These are phyloP conservation scores for Saccharum spontaneum DNA, from an alignment of 176 grass and related monocot genomes.

Conservation along the genomic window DNA sequence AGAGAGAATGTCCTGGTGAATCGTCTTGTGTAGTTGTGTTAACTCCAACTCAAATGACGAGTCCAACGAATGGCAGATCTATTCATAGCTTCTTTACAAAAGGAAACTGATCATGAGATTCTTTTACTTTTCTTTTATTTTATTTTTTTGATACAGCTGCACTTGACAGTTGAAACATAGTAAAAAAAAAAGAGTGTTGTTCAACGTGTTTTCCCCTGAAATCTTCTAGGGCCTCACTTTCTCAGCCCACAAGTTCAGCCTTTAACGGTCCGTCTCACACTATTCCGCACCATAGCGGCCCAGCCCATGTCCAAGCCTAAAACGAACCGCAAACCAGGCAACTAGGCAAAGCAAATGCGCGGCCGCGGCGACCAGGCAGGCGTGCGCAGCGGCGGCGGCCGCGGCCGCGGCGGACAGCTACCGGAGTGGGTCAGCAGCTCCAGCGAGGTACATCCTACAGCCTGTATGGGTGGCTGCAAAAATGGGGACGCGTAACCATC, in stretches of 20 bases:
- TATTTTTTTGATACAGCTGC: background rate
- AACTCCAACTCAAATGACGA: background rate
- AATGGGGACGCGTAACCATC: background rate
- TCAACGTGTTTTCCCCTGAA: background rate
- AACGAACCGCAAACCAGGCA: background rate
- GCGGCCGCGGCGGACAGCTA: background rate
- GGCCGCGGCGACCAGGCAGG: too few species aligned
- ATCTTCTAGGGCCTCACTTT: background rate
- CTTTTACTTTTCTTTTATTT: too few species aligned
- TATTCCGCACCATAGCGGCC: background rate
- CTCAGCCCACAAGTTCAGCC: background rate
- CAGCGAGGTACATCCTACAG: background rate
- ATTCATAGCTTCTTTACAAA: too few species aligned
- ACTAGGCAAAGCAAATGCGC: too few species aligned
- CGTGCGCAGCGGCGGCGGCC: background rate
- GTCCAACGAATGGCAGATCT: too few species aligned
- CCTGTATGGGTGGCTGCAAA: too few species aligned
- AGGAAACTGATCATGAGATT: too few species aligned
- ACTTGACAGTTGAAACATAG: background rate
- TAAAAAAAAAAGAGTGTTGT: too few species aligned
- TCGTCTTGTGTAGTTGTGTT: background rate
- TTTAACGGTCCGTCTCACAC: background rate
- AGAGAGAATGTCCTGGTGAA: background rate
- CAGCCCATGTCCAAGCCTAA: background rate
- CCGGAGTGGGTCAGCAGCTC: background rate